phyloP scores from a whole-genome alignment of 2,329 filamentous ascomycete genomes.

The Lachnellula occidentalis region DNA sequence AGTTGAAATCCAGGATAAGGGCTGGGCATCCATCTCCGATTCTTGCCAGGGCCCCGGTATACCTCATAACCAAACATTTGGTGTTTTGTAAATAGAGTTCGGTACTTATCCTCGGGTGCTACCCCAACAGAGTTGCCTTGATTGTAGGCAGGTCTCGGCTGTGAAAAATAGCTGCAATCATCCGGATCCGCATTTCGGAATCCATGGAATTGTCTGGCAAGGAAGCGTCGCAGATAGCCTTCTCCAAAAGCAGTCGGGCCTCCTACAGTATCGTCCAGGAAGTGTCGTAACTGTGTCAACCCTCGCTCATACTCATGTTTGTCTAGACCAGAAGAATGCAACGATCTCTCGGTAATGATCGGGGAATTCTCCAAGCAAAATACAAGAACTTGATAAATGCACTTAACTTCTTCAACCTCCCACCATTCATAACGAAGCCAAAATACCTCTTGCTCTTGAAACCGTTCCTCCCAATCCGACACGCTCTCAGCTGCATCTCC shows the following conservation, averaged over 20 bases:
- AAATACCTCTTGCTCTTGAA: conserved; percentile 6
- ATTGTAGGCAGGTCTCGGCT: too few species aligned
- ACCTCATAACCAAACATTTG: too few species aligned
- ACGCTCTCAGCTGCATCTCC: neutral
- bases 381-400: conserved; percentile 8
- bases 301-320: neutral
- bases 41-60: too few species aligned
- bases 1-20: too few species aligned
- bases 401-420: conserved; percentile 11
- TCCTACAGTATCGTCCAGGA: neutral
- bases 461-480: conserved; percentile 2
- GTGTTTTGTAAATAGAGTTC: too few species aligned
- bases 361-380: neutral
- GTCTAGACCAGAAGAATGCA: too few species aligned
- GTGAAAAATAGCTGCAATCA: conserved; percentile 1
- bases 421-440: conserved; percentile 8
- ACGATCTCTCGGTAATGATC: too few species aligned
- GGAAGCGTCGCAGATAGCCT: neutral
- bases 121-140: too few species aligned
- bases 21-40: too few species aligned
- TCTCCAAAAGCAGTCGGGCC: too few species aligned
- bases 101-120: too few species aligned
- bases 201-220: neutral
- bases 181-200: neutral
- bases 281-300: neutral